These are phyloP conservation scores for Starmerella powellii DNA, from an alignment of 805 yeast species.

Conservation along the genomic window DNA sequence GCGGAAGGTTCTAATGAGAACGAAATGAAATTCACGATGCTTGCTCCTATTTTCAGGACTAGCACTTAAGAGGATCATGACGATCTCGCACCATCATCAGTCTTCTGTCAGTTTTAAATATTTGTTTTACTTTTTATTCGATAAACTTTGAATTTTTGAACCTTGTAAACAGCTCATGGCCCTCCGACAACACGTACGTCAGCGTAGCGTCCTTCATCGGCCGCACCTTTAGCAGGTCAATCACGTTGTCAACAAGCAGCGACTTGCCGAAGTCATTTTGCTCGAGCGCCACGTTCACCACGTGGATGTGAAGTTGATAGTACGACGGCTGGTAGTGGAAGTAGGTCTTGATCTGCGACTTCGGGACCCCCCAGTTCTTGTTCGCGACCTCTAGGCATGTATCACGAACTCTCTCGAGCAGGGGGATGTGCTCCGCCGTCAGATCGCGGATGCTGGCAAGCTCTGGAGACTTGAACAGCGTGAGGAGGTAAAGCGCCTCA, in stretches of 20 bases:
- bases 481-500: conserved; percentile 63
- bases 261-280: conserved; percentile 75
- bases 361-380: conserved; percentile 36
- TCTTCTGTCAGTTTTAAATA: background rate
- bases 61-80: background rate
- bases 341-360: conserved; percentile 58
- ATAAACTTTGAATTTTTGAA: background rate
- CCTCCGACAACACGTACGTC: conserved; percentile 60
- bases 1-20: background rate
- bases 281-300: conserved; percentile 59
- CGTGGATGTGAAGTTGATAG: conserved; percentile 89
- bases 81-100: background rate
- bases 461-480: conserved; percentile 49
- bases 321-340: conserved; percentile 91
- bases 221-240: conserved; percentile 48
- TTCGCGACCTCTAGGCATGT: conserved; percentile 41
- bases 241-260: conserved; percentile 63
- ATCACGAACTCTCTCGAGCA: conserved; percentile 39
- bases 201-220: conserved; percentile 48
- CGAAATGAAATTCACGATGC: conserved; percentile 11
- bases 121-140: background rate
- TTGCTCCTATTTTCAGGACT: conserved; percentile 18
- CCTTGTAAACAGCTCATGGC: conserved; percentile 46
- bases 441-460: conserved; percentile 69
- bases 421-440: conserved; percentile 44